Evolutionary conservation across 129 eudicot genomes (phyloP).

Genomic region (Pittosporum tobira): DNA sequence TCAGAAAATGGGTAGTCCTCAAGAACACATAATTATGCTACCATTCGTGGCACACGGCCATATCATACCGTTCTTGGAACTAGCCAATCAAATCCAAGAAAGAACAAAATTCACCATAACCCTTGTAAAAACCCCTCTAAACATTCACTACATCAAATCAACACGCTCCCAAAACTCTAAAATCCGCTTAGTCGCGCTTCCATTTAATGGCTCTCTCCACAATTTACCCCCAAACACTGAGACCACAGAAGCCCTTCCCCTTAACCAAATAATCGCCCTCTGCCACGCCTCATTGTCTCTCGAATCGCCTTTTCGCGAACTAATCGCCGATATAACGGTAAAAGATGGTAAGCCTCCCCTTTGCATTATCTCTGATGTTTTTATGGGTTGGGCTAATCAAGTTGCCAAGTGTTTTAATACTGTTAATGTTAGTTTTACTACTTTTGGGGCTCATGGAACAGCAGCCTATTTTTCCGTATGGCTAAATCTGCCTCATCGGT

Average conservation of each 20-base stretch:
- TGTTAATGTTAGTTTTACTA: constrained; percentile 34
- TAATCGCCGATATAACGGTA: constrained; percentile 16
- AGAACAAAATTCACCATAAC: not conserved
- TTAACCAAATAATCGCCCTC: constrained; percentile 29
- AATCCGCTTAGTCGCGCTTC: constrained; percentile 31
- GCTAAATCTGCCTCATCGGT: constrained; percentile 42
- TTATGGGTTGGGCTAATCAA: constrained; percentile 54
- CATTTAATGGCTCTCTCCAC: constrained; percentile 35
- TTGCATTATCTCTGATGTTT: constrained; percentile 52
- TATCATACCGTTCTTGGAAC: not conserved
- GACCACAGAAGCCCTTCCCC: constrained; percentile 48
- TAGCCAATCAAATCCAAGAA: not conserved
- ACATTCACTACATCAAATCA: constrained; percentile 14
- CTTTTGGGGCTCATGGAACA: constrained; percentile 76
- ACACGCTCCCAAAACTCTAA: constrained; percentile 5
- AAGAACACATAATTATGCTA: not conserved
- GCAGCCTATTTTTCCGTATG: constrained; percentile 43
- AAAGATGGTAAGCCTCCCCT: constrained; percentile 22
- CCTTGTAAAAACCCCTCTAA: constrained; percentile 1
- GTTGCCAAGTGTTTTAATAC: constrained; percentile 32
- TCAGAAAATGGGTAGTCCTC: too few species aligned
- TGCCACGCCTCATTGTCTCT: constrained; percentile 39
- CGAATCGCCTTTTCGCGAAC: constrained; percentile 18
- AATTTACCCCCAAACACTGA: constrained; percentile 53
- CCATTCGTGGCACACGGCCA: constrained; percentile 9